Percentiles rank a stretch among this genome's conserved stretches.
Evolutionary conservation across 257 asterid genomes (phyloP).

Genomic region (Petrea volubilis): DNA sequence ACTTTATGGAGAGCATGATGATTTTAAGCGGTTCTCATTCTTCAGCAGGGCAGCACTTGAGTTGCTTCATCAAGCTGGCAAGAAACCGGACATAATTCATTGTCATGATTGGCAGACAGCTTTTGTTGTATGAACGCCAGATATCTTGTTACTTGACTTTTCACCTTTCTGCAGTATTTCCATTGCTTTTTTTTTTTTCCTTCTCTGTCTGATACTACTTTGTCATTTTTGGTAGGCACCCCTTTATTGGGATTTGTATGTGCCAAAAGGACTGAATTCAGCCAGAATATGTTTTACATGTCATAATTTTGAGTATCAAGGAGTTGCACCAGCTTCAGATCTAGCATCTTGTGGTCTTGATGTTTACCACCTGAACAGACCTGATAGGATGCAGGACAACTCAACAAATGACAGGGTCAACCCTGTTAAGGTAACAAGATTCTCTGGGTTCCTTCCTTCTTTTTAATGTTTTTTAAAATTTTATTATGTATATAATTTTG

Average conservation of each 20-base stretch:
- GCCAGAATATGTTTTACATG: constrained; percentile 97
- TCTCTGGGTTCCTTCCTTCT: background rate
- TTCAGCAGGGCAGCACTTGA: constrained; percentile 99
- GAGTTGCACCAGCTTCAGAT: constrained; percentile 79
- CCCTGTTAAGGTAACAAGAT: constrained; percentile 70
- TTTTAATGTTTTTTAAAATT: background rate
- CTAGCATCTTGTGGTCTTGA: constrained; percentile 96
- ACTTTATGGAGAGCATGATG: constrained; percentile 86
- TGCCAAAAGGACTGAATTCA: constrained; percentile 80
- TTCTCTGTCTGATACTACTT: too few species aligned
- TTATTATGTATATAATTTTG: background rate
- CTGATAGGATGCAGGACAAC: constrained; percentile 98
- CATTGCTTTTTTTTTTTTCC: constrained; percentile 10
- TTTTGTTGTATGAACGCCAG: constrained; percentile 63
- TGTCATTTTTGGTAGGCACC: constrained; percentile 73
- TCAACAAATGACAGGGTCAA: constrained; percentile 73
- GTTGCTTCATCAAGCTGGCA: constrained; percentile 83
- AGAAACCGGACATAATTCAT: constrained; percentile 89
- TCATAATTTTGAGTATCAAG: constrained; percentile 99
- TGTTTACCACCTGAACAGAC: constrained; percentile 76
- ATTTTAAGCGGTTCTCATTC: constrained; percentile 95
- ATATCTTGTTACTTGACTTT: constrained; percentile 8
- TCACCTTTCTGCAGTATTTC: constrained; percentile 9
- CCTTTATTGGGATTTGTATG: constrained; percentile 94
- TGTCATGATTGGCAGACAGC: constrained; percentile 99